Percentiles rank a stretch among this genome's conserved stretches.
phyloP scores from a whole-genome alignment of 1,284 basidiomycete genomes.

The Cryptococcus deneoformans region DNA sequence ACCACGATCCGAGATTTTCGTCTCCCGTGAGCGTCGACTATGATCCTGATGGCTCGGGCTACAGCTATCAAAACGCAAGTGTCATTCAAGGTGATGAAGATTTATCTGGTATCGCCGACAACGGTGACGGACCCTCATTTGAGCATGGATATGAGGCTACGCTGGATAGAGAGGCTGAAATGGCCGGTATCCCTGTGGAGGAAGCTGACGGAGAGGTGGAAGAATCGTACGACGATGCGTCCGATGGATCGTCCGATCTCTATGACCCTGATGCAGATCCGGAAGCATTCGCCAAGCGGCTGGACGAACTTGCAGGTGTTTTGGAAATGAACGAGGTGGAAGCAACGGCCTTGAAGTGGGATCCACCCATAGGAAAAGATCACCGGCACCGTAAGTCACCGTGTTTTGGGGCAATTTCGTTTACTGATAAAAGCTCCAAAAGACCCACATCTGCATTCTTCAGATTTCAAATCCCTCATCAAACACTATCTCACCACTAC shows the following conservation, averaged over 20 bases:
- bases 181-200: slow-evolving; percentile 5
- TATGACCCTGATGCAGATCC: slow-evolving; percentile 41
- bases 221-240: slow-evolving; percentile 13
- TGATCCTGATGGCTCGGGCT: neutral
- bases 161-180: neutral
- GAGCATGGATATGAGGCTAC: neutral
- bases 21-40: neutral
- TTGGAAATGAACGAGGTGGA: slow-evolving; percentile 40
- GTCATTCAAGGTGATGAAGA: neutral
- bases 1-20: neutral
- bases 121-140: neutral
- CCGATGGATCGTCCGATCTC: slow-evolving; percentile 24
- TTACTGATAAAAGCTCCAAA: neutral
- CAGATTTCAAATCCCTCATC: slow-evolving; percentile 30
- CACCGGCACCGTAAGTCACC: neutral
- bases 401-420: neutral
- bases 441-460: slow-evolving; percentile 22
- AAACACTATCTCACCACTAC: slow-evolving; percentile 34
- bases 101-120: neutral
- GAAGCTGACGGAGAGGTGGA: slow-evolving; percentile 11
- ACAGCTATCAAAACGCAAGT: neutral
- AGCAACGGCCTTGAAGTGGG: slow-evolving; percentile 35
- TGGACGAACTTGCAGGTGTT: slow-evolving; percentile 43
- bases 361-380: slow-evolving; percentile 22
- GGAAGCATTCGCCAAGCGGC: slow-evolving; percentile 32